Evolutionary conservation across 1,284 basidiomycete species (phyloP), one percentile per base, ranked within the genome.

Genomic region (Trametes versicolor): DNA sequence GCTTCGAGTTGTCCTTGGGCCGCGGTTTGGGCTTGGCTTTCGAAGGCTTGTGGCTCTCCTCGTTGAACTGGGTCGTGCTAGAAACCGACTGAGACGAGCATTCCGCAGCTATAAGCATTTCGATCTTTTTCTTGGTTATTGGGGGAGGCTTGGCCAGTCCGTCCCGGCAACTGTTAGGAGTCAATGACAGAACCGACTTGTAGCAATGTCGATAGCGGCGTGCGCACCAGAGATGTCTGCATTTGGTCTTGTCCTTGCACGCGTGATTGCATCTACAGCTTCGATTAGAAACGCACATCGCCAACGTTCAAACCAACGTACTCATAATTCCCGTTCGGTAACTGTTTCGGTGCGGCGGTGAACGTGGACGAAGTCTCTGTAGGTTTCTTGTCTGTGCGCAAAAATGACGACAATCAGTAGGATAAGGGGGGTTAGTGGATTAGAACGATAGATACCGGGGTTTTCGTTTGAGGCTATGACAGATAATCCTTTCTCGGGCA

Each of bases 241-340:
- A 94, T 51, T 81, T 82, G 2, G 79, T 79, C 75, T 94, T 94
- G 72, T 93, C 87, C 73, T 90, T 92, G 81, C 93, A 94, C n/a
- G 81, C 64, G 71, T 94, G 93, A 69, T 92, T 91, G 71, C 93
- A 94, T 63, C 92, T 93, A 58, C 2, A 13, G 3, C 7, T 21
- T 1, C 8, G 4, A 3, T 48, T 25, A 45, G 47, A 9, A 52
- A 15, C 9, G 0, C 7, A 21, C 4, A 9, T 1, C 23, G 5
- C 4, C 25, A 6, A 4, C 32, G 6, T n/a, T 36, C 8, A 6
- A 2, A 17, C 21, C 37, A 4, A 62, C 68, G 1, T 32, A 91
- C 91, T 82, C 77, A 65, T 80, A 87, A 60, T 82, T 86, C 8
- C 86, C 86, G 66, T 86, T 85, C 0, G 81, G 71, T 7, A 85